Base-by-base conservation (phyloP, 305 asterid genomes). In the Fraxinus paxiana region DNA sequence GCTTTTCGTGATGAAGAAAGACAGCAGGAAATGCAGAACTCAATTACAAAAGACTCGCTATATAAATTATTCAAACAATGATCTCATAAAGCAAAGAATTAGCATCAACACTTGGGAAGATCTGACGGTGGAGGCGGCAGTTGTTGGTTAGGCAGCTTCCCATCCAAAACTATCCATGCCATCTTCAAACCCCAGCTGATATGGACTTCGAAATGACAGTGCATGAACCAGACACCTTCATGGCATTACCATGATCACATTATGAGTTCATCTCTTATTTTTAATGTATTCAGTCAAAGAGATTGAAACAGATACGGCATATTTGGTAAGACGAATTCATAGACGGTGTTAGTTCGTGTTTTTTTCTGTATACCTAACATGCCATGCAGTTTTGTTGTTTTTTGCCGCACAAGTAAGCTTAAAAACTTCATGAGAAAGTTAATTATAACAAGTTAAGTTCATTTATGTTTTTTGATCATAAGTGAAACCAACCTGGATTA, bases 151-250 rank as follows among this genome's bases (percentile, higher is more conserved):
- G 92, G 88, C 65, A 88, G 86, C 7, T 89, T 77, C 73, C 94
- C 94, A 54, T 91, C 89, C 89, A 88, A 80, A 18, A 89, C 94
- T 33, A 91, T 7, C 94, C 92, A 91, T 8, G 89, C 92, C 92
- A 91, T 91, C 82, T 74, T 87, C 86, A 91, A 81, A 5, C 92
- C 94, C 94, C 94, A 91, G 82, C 92, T 91, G 71, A 88, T 37
- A 74, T 89, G 94, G 12, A 89, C 91, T 2, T 91, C 94, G 79
- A 91, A 88, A 80, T 91, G 94, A 76, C 92, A 91, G 54, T 89
- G 94, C 92, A 91, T 88, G 33, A 89, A 73, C 92, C 94, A 89
- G 30, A 80, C 92, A 82, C 94, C 92, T 89, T 12, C 73, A 79
- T 17, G 72, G 28, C 72, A 24, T 61, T 61, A 22, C 33, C 30